These are phyloP conservation scores for Pulveroboletus sp. DNA, from an alignment of 768 basidiomycete species.

Conservation along the genomic window DNA sequence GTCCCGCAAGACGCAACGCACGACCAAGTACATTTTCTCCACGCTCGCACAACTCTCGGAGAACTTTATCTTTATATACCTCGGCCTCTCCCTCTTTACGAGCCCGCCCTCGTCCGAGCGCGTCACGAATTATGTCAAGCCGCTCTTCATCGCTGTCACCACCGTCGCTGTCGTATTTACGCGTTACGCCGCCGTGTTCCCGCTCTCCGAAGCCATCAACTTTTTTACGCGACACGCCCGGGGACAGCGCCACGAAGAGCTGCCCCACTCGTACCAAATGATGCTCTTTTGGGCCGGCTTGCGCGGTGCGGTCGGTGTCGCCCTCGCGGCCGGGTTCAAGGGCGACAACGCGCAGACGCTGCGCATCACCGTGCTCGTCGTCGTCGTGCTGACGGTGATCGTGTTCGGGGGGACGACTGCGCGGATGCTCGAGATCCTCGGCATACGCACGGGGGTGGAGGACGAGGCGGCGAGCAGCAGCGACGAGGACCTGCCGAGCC, in stretches of 20 bases:
- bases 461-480: constrained; percentile 72
- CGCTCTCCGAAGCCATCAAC: constrained; percentile 92
- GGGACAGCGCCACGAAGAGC: constrained; percentile 83
- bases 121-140: constrained; percentile 86
- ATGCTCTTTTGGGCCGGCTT: constrained; percentile 99
- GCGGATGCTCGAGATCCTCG: constrained; percentile 95
- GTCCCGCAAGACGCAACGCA: constrained; percentile 90
- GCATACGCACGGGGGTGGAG: constrained; percentile 92
- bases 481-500: constrained; percentile 47
- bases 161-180: constrained; percentile 92
- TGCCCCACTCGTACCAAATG: constrained; percentile 98
- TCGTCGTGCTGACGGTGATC: constrained; percentile 92
- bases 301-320: constrained; percentile 95
- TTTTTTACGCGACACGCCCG: constrained; percentile 81
- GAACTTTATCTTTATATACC: constrained; percentile 99
- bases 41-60: constrained; percentile 93
- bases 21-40: constrained; percentile 94
- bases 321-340: constrained; percentile 92
- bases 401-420: constrained; percentile 97
- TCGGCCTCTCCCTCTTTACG: constrained; percentile 96
- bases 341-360: constrained; percentile 92
- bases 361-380: constrained; percentile 90
- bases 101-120: constrained; percentile 73
- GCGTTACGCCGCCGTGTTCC: constrained; percentile 94
- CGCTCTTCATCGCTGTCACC: constrained; percentile 90